Percentiles rank a stretch among this genome's conserved stretches.
phyloP scores from a whole-genome alignment of 129 eudicot species.

The Arctium minus region DNA sequence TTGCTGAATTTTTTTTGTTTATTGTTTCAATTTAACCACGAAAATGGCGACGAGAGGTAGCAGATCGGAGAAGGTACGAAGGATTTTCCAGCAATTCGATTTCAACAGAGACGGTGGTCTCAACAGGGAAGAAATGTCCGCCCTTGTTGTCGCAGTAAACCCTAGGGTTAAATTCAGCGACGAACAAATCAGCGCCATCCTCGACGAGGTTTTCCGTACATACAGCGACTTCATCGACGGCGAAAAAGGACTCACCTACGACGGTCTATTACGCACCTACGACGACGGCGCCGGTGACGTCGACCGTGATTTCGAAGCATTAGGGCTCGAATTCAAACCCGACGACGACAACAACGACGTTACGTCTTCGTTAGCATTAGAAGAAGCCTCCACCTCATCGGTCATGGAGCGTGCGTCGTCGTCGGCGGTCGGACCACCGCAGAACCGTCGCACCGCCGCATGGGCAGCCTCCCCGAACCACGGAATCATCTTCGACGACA shows the following conservation, averaged over 20 bases:
- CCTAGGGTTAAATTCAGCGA: slow-evolving; percentile 92
- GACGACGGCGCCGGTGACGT: slow-evolving; percentile 97
- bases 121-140: slow-evolving; percentile 83
- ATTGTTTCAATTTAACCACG: not conserved
- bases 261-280: slow-evolving; percentile 78
- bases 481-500: slow-evolving; percentile 86
- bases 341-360: slow-evolving; percentile 31
- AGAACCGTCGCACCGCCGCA: slow-evolving; percentile 71
- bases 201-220: slow-evolving; percentile 82
- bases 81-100: slow-evolving; percentile 84
- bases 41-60: slow-evolving; percentile 68
- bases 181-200: slow-evolving; percentile 80
- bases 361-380: slow-evolving; percentile 29
- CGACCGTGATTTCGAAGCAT: slow-evolving; percentile 86
- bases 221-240: slow-evolving; percentile 81
- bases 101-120: slow-evolving; percentile 70
- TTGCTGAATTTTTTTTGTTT: not conserved
- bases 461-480: slow-evolving; percentile 95
- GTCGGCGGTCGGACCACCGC: slow-evolving; percentile 39
- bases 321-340: slow-evolving; percentile 59
- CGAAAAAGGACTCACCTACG: slow-evolving; percentile 68
- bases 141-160: slow-evolving; percentile 86
- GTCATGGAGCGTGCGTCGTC: slow-evolving; percentile 42
- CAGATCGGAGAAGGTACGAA: slow-evolving; percentile 86
- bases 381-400: slow-evolving; percentile 73